These are phyloP conservation scores for Helminthosporium solani DNA, from an alignment of 2,329 filamentous ascomycete species.

Conservation along the genomic window DNA sequence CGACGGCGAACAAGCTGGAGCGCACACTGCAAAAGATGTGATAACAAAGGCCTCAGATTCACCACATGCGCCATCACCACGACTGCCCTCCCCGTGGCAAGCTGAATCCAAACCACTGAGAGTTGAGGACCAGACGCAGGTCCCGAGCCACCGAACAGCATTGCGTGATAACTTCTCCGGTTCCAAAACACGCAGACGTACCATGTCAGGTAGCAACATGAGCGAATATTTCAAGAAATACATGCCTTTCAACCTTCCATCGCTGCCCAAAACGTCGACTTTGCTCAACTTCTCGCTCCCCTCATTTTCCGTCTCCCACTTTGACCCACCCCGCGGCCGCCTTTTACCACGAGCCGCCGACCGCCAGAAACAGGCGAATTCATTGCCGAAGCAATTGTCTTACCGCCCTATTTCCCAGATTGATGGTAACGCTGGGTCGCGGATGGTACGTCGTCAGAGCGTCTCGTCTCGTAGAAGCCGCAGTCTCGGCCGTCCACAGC, in stretches of 20 bases:
- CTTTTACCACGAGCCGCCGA: slow-evolving; percentile 9
- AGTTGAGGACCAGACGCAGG: slow-evolving; percentile 27
- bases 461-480: slow-evolving; percentile 4
- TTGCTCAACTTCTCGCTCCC: slow-evolving; percentile 41
- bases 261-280: slow-evolving; percentile 38
- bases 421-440: slow-evolving; percentile 22
- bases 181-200: slow-evolving; percentile 37
- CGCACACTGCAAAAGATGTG: background rate
- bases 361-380: slow-evolving; percentile 19
- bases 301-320: slow-evolving; percentile 31
- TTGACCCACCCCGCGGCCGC: slow-evolving; percentile 22
- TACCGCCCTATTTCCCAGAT: slow-evolving; percentile 19
- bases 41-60: background rate
- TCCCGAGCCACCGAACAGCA: slow-evolving; percentile 30
- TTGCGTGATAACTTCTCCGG: slow-evolving; percentile 41
- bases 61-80: slow-evolving; percentile 10
- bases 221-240: slow-evolving; percentile 40
- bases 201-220: slow-evolving; percentile 37
- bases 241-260: slow-evolving; percentile 40
- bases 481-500: slow-evolving; percentile 10
- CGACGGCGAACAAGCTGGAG: background rate
- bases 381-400: slow-evolving; percentile 8
- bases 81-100: slow-evolving; percentile 50
- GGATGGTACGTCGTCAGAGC: slow-evolving; percentile 8
- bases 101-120: slow-evolving; percentile 41